Evolutionary conservation across 2,329 filamentous ascomycete genomes (phyloP), one percentile per base, ranked within the genome.

Genomic region (Fusarium redolens): DNA sequence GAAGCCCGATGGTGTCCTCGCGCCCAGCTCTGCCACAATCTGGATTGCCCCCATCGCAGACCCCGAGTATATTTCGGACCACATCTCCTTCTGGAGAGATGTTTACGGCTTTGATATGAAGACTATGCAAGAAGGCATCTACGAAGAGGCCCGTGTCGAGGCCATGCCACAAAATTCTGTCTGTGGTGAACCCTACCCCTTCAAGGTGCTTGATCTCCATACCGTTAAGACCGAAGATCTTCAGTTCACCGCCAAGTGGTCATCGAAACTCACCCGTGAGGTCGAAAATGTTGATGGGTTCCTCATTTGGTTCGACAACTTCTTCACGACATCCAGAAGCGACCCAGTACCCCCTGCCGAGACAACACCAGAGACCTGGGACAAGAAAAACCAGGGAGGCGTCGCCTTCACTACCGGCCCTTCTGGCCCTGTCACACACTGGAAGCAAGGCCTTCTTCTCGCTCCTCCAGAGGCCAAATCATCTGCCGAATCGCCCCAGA

Each of bases 31-130:
- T 79, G 92, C 92, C 68, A 95, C 92, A 37, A 88, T 98, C 75
- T 93, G 93, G 82, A 86, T 97, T 60, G 94, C 95, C 1, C 95
- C 96, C 14, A 87, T 96, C 33, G 88, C 92, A 17, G 94, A 97
- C 80, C 85, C 89, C 0, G 93, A 94, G 60, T 96, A 94, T 80
- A 86, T 96, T 61, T 86, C 89, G 22, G 93, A 96, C 63, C 91
- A 93, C 81, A 88, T 96, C 71, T 85, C 90, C 25, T 98, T 96
- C 85, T 98, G 96, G 96, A 89, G 92, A 72, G 91, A 96, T 77
- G 93, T 98, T 9, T 98, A 98, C 81, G 96, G 95, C 55, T 98
- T 98, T 83, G 92, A 97, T 79, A 97, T 98, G 93, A 91, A 89
- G 76, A 90, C 93, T 71, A 98, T 98, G 96, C 91, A 95, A 78